These are phyloP conservation scores for Wickerhamiella allomyrinae DNA, from an alignment of 805 yeast species.

Conservation along the genomic window DNA sequence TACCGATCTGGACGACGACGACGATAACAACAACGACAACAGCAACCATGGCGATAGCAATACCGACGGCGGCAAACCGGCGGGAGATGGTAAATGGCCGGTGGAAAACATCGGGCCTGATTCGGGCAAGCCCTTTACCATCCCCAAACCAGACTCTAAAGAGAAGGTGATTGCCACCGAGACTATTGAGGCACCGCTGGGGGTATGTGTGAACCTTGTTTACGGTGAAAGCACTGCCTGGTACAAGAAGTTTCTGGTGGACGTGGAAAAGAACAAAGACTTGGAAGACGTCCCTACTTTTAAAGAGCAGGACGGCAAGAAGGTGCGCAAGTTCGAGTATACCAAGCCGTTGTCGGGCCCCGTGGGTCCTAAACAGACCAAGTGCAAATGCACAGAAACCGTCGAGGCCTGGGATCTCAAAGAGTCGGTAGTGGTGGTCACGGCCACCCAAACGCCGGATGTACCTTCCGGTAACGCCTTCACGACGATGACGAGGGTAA, in stretches of 20 bases:
- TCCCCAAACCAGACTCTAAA: slow-evolving; percentile 32
- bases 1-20: slow-evolving; percentile 16
- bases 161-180: slow-evolving; percentile 42
- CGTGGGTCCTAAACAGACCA: slow-evolving; percentile 88
- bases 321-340: slow-evolving; percentile 41
- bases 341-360: slow-evolving; percentile 63
- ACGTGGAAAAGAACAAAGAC: slow-evolving; percentile 23
- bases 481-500: slow-evolving; percentile 30
- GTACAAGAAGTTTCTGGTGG: slow-evolving; percentile 27
- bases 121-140: slow-evolving; percentile 43
- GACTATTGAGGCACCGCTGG: slow-evolving; percentile 56
- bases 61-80: not conserved
- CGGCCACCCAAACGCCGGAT: slow-evolving; percentile 69
- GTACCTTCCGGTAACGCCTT: slow-evolving; percentile 88
- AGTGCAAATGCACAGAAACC: slow-evolving; percentile 52
- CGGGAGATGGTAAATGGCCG: slow-evolving; percentile 14
- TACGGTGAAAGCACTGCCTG: slow-evolving; percentile 49
- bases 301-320: slow-evolving; percentile 17
- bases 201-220: slow-evolving; percentile 51
- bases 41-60: not conserved
- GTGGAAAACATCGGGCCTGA: slow-evolving; percentile 47
- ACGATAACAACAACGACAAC: slow-evolving; percentile 5
- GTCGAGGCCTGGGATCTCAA: slow-evolving; percentile 42
- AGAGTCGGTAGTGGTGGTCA: slow-evolving; percentile 43
- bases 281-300: slow-evolving; percentile 16